A percentile compares a stretch with the other conserved stretches of the same genome.
Conservation (phyloP, 176 grass and related monocot species). For the Zea mays region Zm-B73-REFERENCE-NAM-5.0 NC_050101.1:127131001-127131500, state of each 20-base stretch:
- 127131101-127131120: background rate
- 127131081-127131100: background rate
- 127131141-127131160: background rate
- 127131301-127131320: background rate
- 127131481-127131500: too few species aligned
- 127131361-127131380: background rate
- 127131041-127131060: background rate
- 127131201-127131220: background rate
- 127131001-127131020: background rate
- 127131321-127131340: background rate
- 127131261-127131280: background rate
- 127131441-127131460: background rate
- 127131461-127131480: too few species aligned
- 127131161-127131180: background rate
- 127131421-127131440: background rate
- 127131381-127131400: background rate
- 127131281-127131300: background rate
- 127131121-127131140: background rate
- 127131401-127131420: background rate
- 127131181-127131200: background rate
- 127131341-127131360: background rate
- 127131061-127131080: background rate
- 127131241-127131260: background rate
- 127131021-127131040: background rate
- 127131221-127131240: background rate